Evolutionary conservation across 2,329 filamentous ascomycete genomes (phyloP).

Genomic region (Sporothrix curviconia): DNA sequence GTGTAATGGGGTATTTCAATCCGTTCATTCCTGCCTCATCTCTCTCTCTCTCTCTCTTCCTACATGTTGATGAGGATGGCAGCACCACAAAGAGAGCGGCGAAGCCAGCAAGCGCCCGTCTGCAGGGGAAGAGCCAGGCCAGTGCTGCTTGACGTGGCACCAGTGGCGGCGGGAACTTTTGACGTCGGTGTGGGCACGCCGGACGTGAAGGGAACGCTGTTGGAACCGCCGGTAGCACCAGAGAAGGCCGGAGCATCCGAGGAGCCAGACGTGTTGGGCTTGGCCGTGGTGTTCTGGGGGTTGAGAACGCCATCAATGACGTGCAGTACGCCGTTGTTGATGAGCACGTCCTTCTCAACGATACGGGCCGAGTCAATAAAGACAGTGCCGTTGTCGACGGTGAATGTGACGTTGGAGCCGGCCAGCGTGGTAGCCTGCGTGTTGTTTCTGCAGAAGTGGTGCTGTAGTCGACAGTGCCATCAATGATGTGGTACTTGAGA

Average conservation of each 20-base stretch:
- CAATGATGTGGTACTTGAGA: not conserved
- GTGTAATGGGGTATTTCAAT: no score
- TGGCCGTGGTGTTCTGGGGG: slow-evolving; percentile 1
- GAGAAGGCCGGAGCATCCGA: not conserved
- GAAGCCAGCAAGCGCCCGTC: not conserved
- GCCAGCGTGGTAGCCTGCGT: not conserved
- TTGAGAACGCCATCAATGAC: slow-evolving; percentile 6
- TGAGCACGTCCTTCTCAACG: not conserved
- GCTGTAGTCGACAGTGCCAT: slow-evolving; percentile 2
- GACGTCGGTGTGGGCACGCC: slow-evolving; percentile 1
- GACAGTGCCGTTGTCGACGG: not conserved
- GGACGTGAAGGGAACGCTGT: not conserved
- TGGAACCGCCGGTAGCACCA: not conserved
- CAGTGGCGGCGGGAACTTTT: not conserved
- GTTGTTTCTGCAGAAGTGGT: not conserved
- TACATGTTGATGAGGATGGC: not conserved
- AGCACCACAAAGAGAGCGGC: not conserved
- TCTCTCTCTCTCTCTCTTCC: not conserved
- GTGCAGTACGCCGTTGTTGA: slow-evolving; percentile 3
- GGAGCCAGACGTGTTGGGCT: not conserved
- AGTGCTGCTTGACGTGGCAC: not conserved
- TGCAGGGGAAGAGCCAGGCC: not conserved
- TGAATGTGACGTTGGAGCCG: not conserved
- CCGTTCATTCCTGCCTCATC: no score
- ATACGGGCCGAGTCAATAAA: not conserved